Percentiles rank a stretch among this genome's conserved stretches.
These are phyloP conservation scores for Myochromella boudieri DNA, from an alignment of 768 basidiomycete species.

Conservation along the genomic window DNA sequence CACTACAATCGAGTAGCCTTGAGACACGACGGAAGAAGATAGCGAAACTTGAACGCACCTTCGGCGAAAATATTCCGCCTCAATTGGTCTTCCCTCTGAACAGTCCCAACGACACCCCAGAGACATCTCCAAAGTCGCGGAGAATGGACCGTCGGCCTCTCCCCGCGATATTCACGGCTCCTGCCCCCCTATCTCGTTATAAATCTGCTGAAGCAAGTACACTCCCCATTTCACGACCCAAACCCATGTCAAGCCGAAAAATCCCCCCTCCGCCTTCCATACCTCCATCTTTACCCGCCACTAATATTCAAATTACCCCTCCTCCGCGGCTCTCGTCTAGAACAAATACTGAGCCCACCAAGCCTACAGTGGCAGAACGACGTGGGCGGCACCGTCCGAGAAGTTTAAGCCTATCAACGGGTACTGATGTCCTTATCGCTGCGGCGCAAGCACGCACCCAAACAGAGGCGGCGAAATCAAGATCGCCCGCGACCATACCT, in stretches of 20 bases:
- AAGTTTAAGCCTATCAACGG: constrained; percentile 18
- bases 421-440: constrained; percentile 9
- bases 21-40: constrained; percentile 39
- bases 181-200: neutral
- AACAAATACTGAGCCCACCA: neutral
- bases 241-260: neutral
- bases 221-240: constrained; percentile 13
- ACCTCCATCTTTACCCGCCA: neutral
- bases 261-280: neutral
- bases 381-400: constrained; percentile 15
- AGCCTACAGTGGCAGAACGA: constrained; percentile 12
- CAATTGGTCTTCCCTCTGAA: constrained; percentile 40
- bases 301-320: neutral
- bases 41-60: constrained; percentile 50
- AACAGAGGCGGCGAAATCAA: no score
- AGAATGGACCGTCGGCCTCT: neutral
- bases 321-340: neutral
- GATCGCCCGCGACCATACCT: no score
- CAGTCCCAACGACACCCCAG: neutral
- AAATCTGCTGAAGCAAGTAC: neutral
- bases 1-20: constrained; percentile 24
- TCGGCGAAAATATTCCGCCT: constrained; percentile 51
- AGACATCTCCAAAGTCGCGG: neutral
- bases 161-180: neutral
- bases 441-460: neutral